Percentiles rank a stretch among this genome's conserved stretches.
These are phyloP conservation scores for Dothideomycetes sp. DNA, from an alignment of 2,329 filamentous ascomycete genomes.

Conservation along the genomic window DNA sequence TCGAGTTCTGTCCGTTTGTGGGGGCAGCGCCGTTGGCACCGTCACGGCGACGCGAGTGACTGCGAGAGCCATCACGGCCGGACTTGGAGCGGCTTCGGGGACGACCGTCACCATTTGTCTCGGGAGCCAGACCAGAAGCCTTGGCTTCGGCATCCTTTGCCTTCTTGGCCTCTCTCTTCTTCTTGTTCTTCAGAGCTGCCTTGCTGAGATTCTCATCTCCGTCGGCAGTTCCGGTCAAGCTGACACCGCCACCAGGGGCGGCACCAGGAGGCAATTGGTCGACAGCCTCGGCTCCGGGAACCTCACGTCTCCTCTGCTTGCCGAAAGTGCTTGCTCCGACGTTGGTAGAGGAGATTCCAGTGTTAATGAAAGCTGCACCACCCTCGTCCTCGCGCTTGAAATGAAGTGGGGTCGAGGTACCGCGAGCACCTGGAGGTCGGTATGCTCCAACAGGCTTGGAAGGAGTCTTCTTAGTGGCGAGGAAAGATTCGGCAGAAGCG, in stretches of 20 bases:
- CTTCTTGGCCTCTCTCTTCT: conserved; percentile 93
- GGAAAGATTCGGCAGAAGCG: conserved; percentile 67
- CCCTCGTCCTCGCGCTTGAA: conserved; percentile 98
- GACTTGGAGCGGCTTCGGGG: conserved; percentile 22
- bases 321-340: conserved; percentile 67
- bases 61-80: conserved; percentile 15
- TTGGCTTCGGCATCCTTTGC: conserved; percentile 66
- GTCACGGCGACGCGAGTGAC: conserved; percentile 15
- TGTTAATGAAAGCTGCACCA: conserved; percentile 75
- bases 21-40: conserved; percentile 1
- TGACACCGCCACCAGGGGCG: conserved; percentile 54
- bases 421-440: conserved; percentile 84
- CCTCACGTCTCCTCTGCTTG: conserved; percentile 55
- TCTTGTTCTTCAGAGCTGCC: conserved; percentile 90
- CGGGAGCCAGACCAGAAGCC: conserved; percentile 34
- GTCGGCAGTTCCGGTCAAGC: conserved; percentile 50
- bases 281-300: conserved; percentile 75
- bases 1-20: too few relatives aligned
- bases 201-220: conserved; percentile 69
- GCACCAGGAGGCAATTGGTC: conserved; percentile 57
- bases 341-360: conserved; percentile 59
- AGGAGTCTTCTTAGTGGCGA: conserved; percentile 82
- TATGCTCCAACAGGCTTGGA: conserved; percentile 97
- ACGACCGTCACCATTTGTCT: conserved; percentile 30
- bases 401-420: conserved; percentile 75